These are phyloP conservation scores for Macrophomina pseudophaseolina DNA, from an alignment of 2,329 filamentous ascomycete genomes.

Conservation along the genomic window DNA sequence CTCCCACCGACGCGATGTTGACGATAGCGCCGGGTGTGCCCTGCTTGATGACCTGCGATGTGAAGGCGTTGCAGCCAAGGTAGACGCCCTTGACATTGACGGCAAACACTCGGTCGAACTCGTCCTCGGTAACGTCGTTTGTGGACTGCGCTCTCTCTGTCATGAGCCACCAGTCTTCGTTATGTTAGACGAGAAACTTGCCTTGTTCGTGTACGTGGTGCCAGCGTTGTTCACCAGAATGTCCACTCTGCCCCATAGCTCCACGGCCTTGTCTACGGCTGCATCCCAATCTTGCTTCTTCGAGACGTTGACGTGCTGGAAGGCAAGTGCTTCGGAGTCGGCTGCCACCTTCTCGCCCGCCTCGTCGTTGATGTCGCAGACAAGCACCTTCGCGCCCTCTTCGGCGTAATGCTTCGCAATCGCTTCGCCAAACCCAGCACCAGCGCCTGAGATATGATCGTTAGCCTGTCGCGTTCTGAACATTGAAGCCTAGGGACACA, in stretches of 20 bases:
- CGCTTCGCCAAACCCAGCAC: conserved; percentile 67
- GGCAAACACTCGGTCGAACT: conserved; percentile 70
- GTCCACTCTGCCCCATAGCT: conserved; percentile 62
- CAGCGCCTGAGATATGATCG: conserved; percentile 53
- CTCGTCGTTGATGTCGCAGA: conserved; percentile 64
- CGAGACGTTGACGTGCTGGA: conserved; percentile 59
- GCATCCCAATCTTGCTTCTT: conserved; percentile 58
- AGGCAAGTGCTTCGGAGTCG: conserved; percentile 46
- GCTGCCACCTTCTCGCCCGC: conserved; percentile 57
- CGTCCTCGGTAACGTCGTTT: conserved; percentile 65
- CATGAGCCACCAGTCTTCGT: not conserved
- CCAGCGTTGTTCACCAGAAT: conserved; percentile 68
- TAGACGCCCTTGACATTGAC: conserved; percentile 74
- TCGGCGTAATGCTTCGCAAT: conserved; percentile 64
- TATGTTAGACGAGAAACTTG: not conserved
- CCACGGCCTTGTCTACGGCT: conserved; percentile 59
- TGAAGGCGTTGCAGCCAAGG: conserved; percentile 62
- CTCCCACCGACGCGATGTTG: conserved; percentile 70
- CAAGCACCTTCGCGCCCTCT: conserved; percentile 66
- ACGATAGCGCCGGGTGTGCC: conserved; percentile 66
- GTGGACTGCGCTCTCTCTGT: conserved; percentile 51
- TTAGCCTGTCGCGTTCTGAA: conserved; percentile 29
- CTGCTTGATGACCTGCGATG: conserved; percentile 65
- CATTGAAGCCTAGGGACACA: conserved; percentile 32
- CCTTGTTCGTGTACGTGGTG: conserved; percentile 56